phyloP scores from a whole-genome alignment of 2,329 filamentous ascomycete genomes.

The Diaporthe citri region DNA sequence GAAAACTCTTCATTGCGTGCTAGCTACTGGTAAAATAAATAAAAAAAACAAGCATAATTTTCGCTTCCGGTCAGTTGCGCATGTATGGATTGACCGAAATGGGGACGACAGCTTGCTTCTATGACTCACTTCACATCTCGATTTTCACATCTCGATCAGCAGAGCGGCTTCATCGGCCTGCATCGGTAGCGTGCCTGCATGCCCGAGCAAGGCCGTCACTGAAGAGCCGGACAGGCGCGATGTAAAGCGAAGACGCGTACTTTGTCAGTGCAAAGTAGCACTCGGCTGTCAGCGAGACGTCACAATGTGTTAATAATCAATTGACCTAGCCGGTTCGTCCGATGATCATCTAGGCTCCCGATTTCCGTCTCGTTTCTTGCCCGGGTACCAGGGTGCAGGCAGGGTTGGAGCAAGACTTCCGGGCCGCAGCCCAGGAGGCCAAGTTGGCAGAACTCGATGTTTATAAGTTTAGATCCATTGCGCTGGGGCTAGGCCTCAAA shows the following conservation, averaged over 20 bases:
- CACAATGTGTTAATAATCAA: constrained; percentile 14
- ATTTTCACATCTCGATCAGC: neutral
- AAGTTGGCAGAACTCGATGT: neutral
- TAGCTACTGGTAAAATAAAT: no score
- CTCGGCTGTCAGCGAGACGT: constrained; percentile 2
- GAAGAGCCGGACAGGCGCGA: neutral
- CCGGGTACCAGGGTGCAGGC: neutral
- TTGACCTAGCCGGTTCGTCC: constrained; percentile 1
- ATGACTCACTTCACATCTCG: neutral
- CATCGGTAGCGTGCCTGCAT: neutral
- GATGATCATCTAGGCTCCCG: constrained; percentile 9
- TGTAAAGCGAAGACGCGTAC: neutral
- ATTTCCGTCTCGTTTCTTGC: constrained; percentile 3
- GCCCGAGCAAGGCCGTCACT: neutral
- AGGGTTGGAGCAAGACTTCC: constrained; percentile 11
- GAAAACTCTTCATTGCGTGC: no score
- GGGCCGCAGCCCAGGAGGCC: neutral
- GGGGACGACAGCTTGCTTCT: no score
- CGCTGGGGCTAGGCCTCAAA: no score
- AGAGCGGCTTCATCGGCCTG: neutral
- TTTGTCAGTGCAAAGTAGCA: neutral
- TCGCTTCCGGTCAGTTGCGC: no score
- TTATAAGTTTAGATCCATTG: no score
- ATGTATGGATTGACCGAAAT: no score
- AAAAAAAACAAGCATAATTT: no score